Conservation (phyloP, 2,329 filamentous ascomycete genomes). For the Lachnellula cervina region DNA sequence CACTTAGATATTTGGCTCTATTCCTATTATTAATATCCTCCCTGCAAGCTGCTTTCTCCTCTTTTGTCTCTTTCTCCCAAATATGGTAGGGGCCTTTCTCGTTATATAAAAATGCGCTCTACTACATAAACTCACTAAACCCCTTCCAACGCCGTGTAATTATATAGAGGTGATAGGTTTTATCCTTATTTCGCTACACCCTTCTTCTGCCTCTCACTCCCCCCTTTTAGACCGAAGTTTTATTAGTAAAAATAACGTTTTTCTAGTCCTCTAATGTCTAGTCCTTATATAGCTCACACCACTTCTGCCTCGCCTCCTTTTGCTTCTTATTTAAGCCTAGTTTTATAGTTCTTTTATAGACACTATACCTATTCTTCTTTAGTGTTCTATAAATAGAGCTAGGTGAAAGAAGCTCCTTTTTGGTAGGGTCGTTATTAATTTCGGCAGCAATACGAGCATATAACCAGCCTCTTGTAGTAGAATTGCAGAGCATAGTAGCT, state of each 20-base stretch:
- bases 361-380: background rate
- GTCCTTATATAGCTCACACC: background rate
- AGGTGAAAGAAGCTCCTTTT: background rate
- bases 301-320: background rate
- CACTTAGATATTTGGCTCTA: background rate
- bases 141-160: background rate
- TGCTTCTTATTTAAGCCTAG: background rate
- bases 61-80: background rate
- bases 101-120: constrained; percentile 1
- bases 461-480: background rate
- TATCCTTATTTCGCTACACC: background rate
- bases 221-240: background rate
- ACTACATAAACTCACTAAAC: constrained; percentile 7
- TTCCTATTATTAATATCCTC: background rate
- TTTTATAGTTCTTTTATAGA: background rate
- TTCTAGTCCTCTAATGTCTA: background rate
- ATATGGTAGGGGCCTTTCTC: constrained; percentile 3
- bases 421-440: background rate
- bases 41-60: background rate
- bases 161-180: background rate
- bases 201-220: background rate
- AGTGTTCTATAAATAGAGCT: background rate
- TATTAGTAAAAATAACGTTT: background rate
- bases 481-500: background rate
- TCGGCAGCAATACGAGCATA: background rate